Evolutionary conservation across 2,329 filamentous ascomycete genomes (phyloP).

Genomic region (Xylariomycetidae sp.): DNA sequence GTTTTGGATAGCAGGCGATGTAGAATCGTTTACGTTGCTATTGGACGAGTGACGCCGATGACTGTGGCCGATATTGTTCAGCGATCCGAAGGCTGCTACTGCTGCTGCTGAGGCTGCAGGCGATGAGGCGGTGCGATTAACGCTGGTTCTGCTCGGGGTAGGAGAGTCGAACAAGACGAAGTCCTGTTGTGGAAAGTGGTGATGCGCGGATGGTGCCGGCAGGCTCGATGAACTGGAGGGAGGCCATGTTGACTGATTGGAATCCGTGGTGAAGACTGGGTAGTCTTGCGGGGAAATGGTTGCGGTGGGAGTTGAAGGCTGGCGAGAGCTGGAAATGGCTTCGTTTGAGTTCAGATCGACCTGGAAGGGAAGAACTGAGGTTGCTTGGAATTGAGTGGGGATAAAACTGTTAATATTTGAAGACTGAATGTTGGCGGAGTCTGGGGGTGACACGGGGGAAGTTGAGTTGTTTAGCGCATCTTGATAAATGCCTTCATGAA

Average conservation of each 20-base stretch:
- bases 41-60: conserved; percentile 40
- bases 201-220: conserved; percentile 59
- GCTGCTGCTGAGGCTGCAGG: conserved; percentile 35
- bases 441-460: conserved; percentile 32
- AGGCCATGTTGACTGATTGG: conserved; percentile 72
- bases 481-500: conserved; percentile 38
- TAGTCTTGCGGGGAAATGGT: conserved; percentile 63
- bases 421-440: conserved; percentile 48
- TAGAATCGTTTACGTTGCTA: conserved; percentile 30
- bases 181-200: conserved; percentile 59
- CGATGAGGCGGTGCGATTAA: conserved; percentile 38
- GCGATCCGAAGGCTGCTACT: conserved; percentile 35
- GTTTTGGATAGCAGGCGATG: conserved; percentile 45
- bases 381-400: conserved; percentile 41
- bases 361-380: conserved; percentile 50
- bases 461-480: conserved; percentile 51
- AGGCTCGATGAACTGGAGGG: conserved; percentile 61
- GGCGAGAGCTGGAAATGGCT: conserved; percentile 54
- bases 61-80: conserved; percentile 28
- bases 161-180: conserved; percentile 71
- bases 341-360: conserved; percentile 65
- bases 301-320: conserved; percentile 51
- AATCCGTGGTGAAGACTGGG: conserved; percentile 79
- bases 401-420: conserved; percentile 32
- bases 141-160: conserved; percentile 36